phyloP scores from a whole-genome alignment of 345 rosid genomes.

The Heritiera fomes region DNA sequence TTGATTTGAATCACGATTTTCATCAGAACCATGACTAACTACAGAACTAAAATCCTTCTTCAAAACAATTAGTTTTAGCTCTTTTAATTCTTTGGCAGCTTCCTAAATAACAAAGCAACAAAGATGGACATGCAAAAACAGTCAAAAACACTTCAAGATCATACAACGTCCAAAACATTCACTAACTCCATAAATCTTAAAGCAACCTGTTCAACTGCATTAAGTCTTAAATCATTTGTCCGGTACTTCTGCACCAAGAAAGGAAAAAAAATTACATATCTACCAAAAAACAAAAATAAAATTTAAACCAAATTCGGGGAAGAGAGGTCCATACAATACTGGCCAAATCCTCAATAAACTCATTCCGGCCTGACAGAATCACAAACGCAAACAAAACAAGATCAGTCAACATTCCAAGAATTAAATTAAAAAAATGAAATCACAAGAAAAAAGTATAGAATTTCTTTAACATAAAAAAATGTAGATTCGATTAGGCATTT shows the following conservation, averaged over 20 bases:
- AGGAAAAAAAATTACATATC: background rate
- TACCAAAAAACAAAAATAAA: background rate
- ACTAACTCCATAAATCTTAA: constrained; percentile 3
- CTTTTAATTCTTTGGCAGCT: constrained; percentile 60
- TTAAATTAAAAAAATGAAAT: background rate
- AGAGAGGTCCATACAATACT: constrained; percentile 49
- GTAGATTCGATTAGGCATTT: background rate
- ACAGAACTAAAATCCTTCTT: constrained; percentile 48
- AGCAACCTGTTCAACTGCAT: constrained; percentile 62
- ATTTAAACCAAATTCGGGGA: constrained; percentile 13
- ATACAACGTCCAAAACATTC: background rate
- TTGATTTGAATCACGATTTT: constrained; percentile 28
- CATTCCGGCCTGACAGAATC: constrained; percentile 52
- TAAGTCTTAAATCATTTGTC: constrained; percentile 48
- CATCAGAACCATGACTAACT: constrained; percentile 35
- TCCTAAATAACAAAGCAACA: constrained; percentile 50
- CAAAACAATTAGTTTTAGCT: constrained; percentile 64
- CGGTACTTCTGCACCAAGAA: constrained; percentile 62
- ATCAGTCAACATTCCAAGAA: constrained; percentile 21
- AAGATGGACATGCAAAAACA: constrained; percentile 2
- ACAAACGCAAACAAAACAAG: constrained; percentile 20
- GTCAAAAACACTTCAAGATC: constrained; percentile 3
- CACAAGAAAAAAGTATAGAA: background rate
- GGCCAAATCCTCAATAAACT: constrained; percentile 62
- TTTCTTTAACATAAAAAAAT: background rate